Evolutionary conservation across 2,329 filamentous ascomycete genomes (phyloP).

Genomic region (Colletotrichum cereale): DNA sequence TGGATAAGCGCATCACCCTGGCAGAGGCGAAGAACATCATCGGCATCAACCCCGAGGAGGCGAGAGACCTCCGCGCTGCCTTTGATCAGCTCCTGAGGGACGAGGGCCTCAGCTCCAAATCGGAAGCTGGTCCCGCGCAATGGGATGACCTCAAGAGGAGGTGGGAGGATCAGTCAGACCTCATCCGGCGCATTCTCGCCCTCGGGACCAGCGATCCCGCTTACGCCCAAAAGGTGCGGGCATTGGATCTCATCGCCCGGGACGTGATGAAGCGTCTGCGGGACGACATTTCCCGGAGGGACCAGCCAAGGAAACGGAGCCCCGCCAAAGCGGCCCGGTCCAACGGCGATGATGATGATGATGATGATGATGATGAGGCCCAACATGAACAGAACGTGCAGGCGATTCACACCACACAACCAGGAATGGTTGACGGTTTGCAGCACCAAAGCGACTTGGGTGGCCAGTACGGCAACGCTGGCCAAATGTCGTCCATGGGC

Average conservation of each 20-base stretch:
- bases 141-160: slow-evolving; percentile 77
- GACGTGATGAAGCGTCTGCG: slow-evolving; percentile 84
- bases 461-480: slow-evolving; percentile 30
- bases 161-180: slow-evolving; percentile 72
- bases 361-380: too few species aligned
- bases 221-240: slow-evolving; percentile 69
- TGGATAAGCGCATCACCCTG: slow-evolving; percentile 76
- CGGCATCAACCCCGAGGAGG: slow-evolving; percentile 58
- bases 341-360: too few species aligned
- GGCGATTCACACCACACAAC: slow-evolving; percentile 8
- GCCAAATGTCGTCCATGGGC: slow-evolving; percentile 34
- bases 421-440: slow-evolving; percentile 37
- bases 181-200: slow-evolving; percentile 67
- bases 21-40: slow-evolving; percentile 77
- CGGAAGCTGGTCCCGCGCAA: slow-evolving; percentile 77
- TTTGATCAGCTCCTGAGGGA: slow-evolving; percentile 76
- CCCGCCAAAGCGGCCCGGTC: neutral
- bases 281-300: slow-evolving; percentile 72
- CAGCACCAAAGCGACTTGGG: slow-evolving; percentile 10
- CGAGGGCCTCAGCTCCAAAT: slow-evolving; percentile 78
- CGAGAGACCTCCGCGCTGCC: slow-evolving; percentile 71
- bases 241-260: slow-evolving; percentile 77
- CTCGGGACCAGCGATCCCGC: slow-evolving; percentile 64
- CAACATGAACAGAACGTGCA: neutral
- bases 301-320: slow-evolving; percentile 50